Evolutionary conservation across 2,329 filamentous ascomycete genomes (phyloP).

Genomic region (Fusarium hainanense): DNA sequence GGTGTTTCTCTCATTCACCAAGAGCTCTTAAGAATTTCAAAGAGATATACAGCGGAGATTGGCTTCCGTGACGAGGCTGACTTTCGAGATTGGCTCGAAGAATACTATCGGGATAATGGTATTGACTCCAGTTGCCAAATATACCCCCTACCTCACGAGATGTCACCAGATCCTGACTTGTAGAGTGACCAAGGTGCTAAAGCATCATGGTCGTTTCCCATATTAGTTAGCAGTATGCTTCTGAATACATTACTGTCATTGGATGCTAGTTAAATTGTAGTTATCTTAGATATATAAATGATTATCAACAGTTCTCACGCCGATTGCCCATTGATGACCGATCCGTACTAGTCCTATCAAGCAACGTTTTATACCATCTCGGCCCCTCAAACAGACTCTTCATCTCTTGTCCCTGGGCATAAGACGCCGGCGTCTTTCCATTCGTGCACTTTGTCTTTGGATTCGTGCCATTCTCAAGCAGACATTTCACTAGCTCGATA

Average conservation of each 20-base stretch:
- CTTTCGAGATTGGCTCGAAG: too few species aligned
- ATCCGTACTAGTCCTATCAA: not conserved
- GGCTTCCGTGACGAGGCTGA: too few species aligned
- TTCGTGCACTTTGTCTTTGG: slow-evolving; percentile 6
- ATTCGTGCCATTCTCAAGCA: slow-evolving; percentile 2
- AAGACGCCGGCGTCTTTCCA: slow-evolving; percentile 5
- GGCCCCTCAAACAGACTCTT: not conserved
- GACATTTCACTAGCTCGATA: not conserved
- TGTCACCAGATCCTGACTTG: too few species aligned
- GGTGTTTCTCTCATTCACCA: not conserved
- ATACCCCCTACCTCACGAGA: too few species aligned
- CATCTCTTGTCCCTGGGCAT: not conserved
- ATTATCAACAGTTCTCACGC: not conserved
- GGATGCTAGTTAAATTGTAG: rapidly evolving
- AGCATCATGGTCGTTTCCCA: too few species aligned
- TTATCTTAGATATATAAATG: too few species aligned
- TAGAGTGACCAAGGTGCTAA: too few species aligned
- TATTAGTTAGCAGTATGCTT: too few species aligned
- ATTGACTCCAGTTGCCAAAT: too few species aligned
- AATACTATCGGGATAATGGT: too few species aligned
- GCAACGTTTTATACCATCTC: not conserved
- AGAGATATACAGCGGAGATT: not conserved
- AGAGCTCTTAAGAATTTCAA: not conserved
- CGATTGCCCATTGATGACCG: not conserved
- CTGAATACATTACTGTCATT: rapidly evolving